Evolutionary conservation across 768 basidiomycete species (phyloP), one percentile per base, ranked within the genome.

Genomic region (Termitomyces sp.): DNA sequence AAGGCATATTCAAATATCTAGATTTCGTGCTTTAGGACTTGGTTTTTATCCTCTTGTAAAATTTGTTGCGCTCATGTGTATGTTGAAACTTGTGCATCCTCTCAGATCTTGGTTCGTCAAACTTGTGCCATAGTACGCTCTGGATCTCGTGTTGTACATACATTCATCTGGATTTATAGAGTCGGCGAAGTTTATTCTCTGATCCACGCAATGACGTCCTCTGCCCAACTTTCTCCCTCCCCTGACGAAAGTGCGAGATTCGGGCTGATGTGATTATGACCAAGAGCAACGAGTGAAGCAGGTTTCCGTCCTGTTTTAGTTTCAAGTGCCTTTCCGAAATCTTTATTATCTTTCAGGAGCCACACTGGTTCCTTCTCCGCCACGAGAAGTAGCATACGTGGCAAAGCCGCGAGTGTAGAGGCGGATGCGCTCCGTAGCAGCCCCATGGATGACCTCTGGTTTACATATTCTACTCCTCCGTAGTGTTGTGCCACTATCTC

Each of bases 251-350:
- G 64, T 14, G 76, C 77, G 72, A 73, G 78, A 49, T 78, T 76
- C 14, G 77, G 63, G 58, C 86, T 88, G 55, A 88, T 71, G 62
- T 88, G 87, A 67, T 88, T 88, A 60, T 89, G 87, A 0, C 81
- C 81, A 57, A 66, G 65, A 0, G 74, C 79, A 26, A 82, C 64
- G 18, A 81, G 63, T 44, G 71, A 71, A 60, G 64, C 65, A 12
- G 77, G 68, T 24, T 65, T 52, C 55, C 64, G 64, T 4, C 71
- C 73, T 8, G 74, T 61, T 49, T 69, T 74, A 40, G 70, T 73
- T 53, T 70, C 68, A 37, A 86, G 64, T 14, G 68, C 72, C 40
- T 70, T 64, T 52, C 66, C 66, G 65, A 86, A 82, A 13, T 72
- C 64, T 0, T 69, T 65, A 40, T 72, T 71, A 0, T 68, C 71